phyloP scores from a whole-genome alignment of 75 land plant species.

The Adiantum capillusveneris region DNA sequence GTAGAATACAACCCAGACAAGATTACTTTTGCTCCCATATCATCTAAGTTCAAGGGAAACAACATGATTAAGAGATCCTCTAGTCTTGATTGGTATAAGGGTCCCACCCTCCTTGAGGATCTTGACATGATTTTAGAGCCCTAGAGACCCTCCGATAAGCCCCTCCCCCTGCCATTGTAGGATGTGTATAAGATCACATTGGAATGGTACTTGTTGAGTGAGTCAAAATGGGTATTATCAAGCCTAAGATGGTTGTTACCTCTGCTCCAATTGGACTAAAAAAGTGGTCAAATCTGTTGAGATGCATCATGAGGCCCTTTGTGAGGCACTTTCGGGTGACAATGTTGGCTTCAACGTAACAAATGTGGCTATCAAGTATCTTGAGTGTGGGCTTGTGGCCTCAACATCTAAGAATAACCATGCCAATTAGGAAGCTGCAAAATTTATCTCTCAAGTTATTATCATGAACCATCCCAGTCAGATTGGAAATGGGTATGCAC shows the following conservation, averaged over 20 bases:
- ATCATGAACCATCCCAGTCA: constrained; percentile 12
- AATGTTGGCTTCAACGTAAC: constrained; percentile 38
- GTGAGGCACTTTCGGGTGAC: constrained; percentile 22
- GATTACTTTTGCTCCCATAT: constrained; percentile 47
- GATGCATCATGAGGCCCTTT: constrained; percentile 22
- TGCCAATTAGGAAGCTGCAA: constrained; percentile 47
- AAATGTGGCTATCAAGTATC: constrained; percentile 64
- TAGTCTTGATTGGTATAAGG: too few relatives aligned
- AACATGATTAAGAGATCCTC: too few relatives aligned
- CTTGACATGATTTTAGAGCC: too few relatives aligned
- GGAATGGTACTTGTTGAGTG: constrained; percentile 25
- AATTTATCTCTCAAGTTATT: constrained; percentile 26
- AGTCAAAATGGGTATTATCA: constrained; percentile 39
- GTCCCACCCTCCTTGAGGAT: too few relatives aligned
- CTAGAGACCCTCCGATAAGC: too few relatives aligned
- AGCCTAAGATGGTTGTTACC: constrained; percentile 45
- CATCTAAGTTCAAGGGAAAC: constrained; percentile 50
- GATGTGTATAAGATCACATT: too few relatives aligned
- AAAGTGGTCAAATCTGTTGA: constrained; percentile 29
- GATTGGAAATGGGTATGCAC: constrained; percentile 18
- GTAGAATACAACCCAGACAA: constrained; percentile 55
- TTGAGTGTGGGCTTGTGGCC: constrained; percentile 54
- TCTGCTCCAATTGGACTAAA: constrained; percentile 25
- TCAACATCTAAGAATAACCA: constrained; percentile 57
- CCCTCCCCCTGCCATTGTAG: too few relatives aligned